Conservation (phyloP, 2,329 filamentous ascomycete genomes). For the Trichoderma atrobrunneum region DNA sequence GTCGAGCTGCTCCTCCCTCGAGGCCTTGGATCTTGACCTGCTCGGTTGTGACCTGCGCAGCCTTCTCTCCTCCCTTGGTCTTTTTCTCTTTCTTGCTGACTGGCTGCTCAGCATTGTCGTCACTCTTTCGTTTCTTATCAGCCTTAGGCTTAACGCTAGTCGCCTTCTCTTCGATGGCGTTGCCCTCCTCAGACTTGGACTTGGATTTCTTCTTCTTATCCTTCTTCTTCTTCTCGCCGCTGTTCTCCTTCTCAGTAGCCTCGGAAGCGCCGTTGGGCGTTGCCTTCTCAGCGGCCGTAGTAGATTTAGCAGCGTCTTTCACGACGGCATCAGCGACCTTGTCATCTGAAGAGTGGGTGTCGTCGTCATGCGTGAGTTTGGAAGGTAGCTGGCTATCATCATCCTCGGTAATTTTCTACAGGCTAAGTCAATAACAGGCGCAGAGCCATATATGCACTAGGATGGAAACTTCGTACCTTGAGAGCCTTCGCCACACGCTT, state of each 20-base stretch:
- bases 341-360: background rate
- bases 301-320: background rate
- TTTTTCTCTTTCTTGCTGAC: constrained; percentile 23
- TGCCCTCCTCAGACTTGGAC: background rate
- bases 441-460: background rate
- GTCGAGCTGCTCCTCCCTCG: constrained; percentile 49
- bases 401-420: background rate
- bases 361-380: background rate
- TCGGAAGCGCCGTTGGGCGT: background rate
- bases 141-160: constrained; percentile 10
- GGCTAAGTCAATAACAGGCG: background rate
- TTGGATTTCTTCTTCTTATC: constrained; percentile 8
- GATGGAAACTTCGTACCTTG: background rate
- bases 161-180: background rate
- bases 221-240: constrained; percentile 4
- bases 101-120: constrained; percentile 21
- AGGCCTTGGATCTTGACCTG: constrained; percentile 54
- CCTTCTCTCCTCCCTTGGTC: constrained; percentile 28
- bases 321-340: background rate
- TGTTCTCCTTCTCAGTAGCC: background rate
- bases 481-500: constrained; percentile 23
- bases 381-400: background rate
- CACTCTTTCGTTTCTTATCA: constrained; percentile 18
- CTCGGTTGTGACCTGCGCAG: constrained; percentile 31
- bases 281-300: background rate